A percentile compares a stretch with the other conserved stretches of the same genome.
Conservation (phyloP, 208 protist species). For the Trypanosoma mega region DNA sequence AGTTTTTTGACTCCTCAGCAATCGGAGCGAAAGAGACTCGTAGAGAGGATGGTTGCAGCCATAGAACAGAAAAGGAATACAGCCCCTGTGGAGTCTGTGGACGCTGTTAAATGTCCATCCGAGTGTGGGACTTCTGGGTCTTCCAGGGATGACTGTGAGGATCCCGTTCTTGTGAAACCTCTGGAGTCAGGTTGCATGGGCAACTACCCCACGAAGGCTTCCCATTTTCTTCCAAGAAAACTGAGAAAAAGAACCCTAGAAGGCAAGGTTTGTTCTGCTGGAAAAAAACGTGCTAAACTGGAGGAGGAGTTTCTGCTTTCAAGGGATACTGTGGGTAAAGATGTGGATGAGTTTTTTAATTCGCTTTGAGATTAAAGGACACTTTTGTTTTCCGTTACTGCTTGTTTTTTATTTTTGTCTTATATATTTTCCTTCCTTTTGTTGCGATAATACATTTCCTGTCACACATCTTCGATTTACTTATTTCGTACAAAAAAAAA, state of each 20-base stretch:
- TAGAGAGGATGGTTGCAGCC: slow-evolving; percentile 50
- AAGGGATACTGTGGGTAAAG: slow-evolving; percentile 29
- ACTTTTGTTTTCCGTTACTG: slow-evolving; percentile 1
- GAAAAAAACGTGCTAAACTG: slow-evolving; percentile 30
- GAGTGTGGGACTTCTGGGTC: slow-evolving; percentile 4
- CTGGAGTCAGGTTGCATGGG: neutral
- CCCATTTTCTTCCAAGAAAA: slow-evolving; percentile 31
- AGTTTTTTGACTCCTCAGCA: slow-evolving; percentile 69
- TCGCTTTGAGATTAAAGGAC: slow-evolving; percentile 22
- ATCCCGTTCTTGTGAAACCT: slow-evolving; percentile 4
- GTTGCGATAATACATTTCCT: slow-evolving; percentile 2
- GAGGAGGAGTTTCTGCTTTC: slow-evolving; percentile 52
- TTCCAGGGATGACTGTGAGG: slow-evolving; percentile 14
- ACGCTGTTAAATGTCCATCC: neutral
- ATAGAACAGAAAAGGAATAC: slow-evolving; percentile 16
- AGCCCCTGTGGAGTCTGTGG: no score
- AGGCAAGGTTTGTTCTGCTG: neutral
- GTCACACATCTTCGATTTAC: neutral
- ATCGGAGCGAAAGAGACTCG: slow-evolving; percentile 63
- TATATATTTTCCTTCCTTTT: slow-evolving; percentile 18
- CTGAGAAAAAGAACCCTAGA: slow-evolving; percentile 12
- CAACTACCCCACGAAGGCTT: neutral
- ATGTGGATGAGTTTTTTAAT: slow-evolving; percentile 61
- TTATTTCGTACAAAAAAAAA: neutral
- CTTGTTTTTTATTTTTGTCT: slow-evolving; percentile 12